Evolutionary conservation across 495 filamentous ascomycete genomes (phyloP).

Genomic region (Pyrenopolyporus hunteri): DNA sequence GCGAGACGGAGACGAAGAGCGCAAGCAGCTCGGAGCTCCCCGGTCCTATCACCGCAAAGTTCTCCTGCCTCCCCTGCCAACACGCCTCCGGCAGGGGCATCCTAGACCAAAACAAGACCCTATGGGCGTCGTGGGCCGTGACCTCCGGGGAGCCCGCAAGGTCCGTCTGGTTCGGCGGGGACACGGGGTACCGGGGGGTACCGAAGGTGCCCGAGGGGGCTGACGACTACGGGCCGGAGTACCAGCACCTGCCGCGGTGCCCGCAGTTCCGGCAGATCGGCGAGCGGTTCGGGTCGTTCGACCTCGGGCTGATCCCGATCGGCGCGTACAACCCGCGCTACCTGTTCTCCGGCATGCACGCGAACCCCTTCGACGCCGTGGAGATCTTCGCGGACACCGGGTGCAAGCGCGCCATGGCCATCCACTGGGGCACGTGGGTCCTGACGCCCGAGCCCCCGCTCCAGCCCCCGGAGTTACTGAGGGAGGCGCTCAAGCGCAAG

Average conservation of each 20-base stretch:
- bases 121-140: conserved; percentile 90
- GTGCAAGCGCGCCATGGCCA: conserved; percentile 82
- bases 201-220: conserved; percentile 65
- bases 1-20: conserved; percentile 30
- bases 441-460: conserved; percentile 84
- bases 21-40: conserved; percentile 21
- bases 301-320: conserved; percentile 93
- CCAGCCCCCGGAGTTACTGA: conserved; percentile 80
- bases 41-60: conserved; percentile 68
- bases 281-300: conserved; percentile 80
- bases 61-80: conserved; percentile 86
- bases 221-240: conserved; percentile 77
- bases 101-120: conserved; percentile 73
- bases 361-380: conserved; percentile 85
- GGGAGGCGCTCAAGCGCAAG: conserved; percentile 72
- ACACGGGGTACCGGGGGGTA: conserved; percentile 84
- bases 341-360: conserved; percentile 81
- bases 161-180: conserved; percentile 77
- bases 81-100: conserved; percentile 73
- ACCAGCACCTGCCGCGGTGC: conserved; percentile 71
- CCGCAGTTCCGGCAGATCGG: conserved; percentile 91
- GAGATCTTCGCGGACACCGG: conserved; percentile 89
- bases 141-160: conserved; percentile 66
- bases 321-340: conserved; percentile 86
- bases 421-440: conserved; percentile 96